Evolutionary conservation across 306 rosid genomes (phyloP), one percentile per base, ranked within the genome.

Genomic region (Citrullus mucosospermus): DNA sequence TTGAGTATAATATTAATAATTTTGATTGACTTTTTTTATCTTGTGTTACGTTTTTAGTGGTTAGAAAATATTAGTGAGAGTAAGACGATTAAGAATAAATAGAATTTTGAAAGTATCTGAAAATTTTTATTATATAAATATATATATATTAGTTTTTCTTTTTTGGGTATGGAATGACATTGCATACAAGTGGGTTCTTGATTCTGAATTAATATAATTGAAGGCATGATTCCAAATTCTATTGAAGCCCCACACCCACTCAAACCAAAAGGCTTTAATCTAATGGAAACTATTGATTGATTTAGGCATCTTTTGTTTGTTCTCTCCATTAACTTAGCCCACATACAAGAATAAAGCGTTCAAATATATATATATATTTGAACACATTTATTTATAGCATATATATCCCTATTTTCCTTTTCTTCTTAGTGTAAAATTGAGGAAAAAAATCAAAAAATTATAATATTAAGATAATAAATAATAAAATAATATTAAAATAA

Each of bases 151-250:
- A 25, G 28, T 25, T 25, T 25, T 25, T 25, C 28, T 25, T 25
- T 25, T 25, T 25, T 25, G 28, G 28, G 28, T 25, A 25, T 25
- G 28, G 53, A 22, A 69, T 67, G 34, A 8, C 15, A 90, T 85
- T 81, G 62, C 67, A 82, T 82, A 46, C 51, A 85, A 83, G 86
- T 81, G 88, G 86, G 90, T 85, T 90, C 80, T 76, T 78, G 90
- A 89, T 88, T 91, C 93, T 89, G 79, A 84, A 85, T 85, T 83
- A 72, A 73, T 85, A 82, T 74, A 74, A 74, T 74, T 74, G 78
- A 16, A 1, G 48, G 56, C 58, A 53, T 53, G 78, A 74, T 74
- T 74, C 78, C 59, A 51, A 74, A 74, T 74, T 74, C 50, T 14
- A 74, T 14, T 28, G 20, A 28, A 72, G 43, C 39, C 77, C 77